These are phyloP conservation scores for Urostyla sp. DNA, from an alignment of 73 alveolate species.

Conservation along the genomic window DNA sequence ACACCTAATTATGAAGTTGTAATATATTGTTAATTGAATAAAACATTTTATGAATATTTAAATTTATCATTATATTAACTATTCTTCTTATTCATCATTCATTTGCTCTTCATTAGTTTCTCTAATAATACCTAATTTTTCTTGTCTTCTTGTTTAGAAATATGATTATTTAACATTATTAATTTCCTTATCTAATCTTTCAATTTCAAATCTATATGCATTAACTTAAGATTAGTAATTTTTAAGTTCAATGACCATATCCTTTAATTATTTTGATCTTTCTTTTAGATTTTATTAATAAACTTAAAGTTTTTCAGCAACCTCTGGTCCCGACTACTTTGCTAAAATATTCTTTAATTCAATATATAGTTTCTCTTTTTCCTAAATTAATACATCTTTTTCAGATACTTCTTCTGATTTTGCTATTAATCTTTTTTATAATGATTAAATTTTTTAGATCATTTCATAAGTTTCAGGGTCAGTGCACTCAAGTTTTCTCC, in stretches of 20 bases:
- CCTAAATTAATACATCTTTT: conserved; percentile 95
- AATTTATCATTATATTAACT: background rate
- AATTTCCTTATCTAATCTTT: conserved; percentile 79
- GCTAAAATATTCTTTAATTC: conserved; percentile 99
- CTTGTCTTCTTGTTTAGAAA: conserved; percentile 74
- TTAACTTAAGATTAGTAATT: conserved; percentile 87
- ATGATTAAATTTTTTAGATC: conserved; percentile 92
- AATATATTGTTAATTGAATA: too few species aligned
- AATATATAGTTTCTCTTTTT: conserved; percentile 99
- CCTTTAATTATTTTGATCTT: conserved; percentile 93
- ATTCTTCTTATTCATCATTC: background rate
- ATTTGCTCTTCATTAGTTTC: conserved; percentile 40
- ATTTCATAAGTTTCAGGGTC: conserved; percentile 97
- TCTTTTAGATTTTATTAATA: conserved; percentile 98
- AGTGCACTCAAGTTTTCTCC: conserved; percentile 95
- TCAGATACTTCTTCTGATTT: conserved; percentile 98
- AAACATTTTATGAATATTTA: background rate
- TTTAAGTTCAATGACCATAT: conserved; percentile 90
- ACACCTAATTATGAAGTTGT: too few species aligned
- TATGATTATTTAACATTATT: conserved; percentile 73
- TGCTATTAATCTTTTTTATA: conserved; percentile 98
- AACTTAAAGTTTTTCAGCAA: conserved; percentile 95
- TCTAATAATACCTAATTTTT: conserved; percentile 39
- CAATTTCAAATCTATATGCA: conserved; percentile 85
- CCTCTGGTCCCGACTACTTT: conserved; percentile 99